A percentile compares a stretch with the other conserved stretches of the same genome.
These are phyloP conservation scores for Penicillium sp. DNA, from an alignment of 2,329 filamentous ascomycete genomes.

Conservation along the genomic window DNA sequence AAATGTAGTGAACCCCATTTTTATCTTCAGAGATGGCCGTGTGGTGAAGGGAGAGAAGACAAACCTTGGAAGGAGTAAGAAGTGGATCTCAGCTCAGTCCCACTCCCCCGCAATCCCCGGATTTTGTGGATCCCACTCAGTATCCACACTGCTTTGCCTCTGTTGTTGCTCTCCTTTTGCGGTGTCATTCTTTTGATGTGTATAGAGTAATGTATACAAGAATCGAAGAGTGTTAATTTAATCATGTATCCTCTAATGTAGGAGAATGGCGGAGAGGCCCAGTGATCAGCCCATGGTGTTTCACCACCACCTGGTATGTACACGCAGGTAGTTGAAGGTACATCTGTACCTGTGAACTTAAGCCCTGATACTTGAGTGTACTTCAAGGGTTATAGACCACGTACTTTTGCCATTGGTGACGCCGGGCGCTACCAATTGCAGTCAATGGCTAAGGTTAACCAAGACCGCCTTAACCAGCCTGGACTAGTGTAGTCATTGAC, in stretches of 20 bases:
- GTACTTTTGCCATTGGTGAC: constrained; percentile 1
- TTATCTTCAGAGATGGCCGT: too few species aligned
- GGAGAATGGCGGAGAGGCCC: too few species aligned
- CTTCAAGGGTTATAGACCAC: not conserved
- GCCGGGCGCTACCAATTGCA: constrained; percentile 1
- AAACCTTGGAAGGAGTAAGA: not conserved
- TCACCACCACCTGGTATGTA: constrained; percentile 15
- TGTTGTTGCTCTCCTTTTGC: too few species aligned
- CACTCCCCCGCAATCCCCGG: constrained; percentile 13
- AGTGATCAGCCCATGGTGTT: not conserved
- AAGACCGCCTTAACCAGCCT: not conserved
- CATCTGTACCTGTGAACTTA: not conserved
- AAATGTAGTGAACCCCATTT: too few species aligned
- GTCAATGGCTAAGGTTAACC: not conserved
- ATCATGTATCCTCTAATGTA: too few species aligned
- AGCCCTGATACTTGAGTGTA: not conserved
- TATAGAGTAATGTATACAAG: too few species aligned
- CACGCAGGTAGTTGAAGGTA: not conserved
- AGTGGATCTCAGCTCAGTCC: constrained; percentile 8
- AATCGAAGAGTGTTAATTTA: too few species aligned
- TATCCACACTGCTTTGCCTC: too few species aligned
- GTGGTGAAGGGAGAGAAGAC: not conserved
- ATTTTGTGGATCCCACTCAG: constrained; percentile 7
- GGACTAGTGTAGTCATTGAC: constrained; percentile 2
- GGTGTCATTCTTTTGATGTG: too few species aligned